A percentile compares a stretch with the other conserved stretches of the same genome.
Evolutionary conservation across 2,329 filamentous ascomycete genomes (phyloP).

Genomic region (Zasmidium cellare): DNA sequence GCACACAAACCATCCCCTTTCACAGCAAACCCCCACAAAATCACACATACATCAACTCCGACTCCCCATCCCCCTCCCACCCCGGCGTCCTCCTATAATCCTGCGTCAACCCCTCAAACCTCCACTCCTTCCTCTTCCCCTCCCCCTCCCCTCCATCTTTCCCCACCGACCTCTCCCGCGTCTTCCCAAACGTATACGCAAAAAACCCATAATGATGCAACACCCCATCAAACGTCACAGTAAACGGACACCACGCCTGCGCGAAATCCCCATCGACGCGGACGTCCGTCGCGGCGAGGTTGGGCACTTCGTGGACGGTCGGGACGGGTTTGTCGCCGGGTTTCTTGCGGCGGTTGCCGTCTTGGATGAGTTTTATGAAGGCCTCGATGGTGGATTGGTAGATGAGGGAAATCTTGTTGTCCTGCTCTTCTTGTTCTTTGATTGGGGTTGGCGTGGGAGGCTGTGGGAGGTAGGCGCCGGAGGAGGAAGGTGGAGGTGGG

Average conservation of each 20-base stretch:
- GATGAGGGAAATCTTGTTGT: slow-evolving; percentile 6
- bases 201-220: slow-evolving; percentile 25
- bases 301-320: slow-evolving; percentile 16
- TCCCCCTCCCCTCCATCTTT: background rate
- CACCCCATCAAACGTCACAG: slow-evolving; percentile 22
- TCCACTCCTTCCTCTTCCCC: slow-evolving; percentile 13
- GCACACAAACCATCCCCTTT: too few species aligned
- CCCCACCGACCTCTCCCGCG: background rate
- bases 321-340: slow-evolving; percentile 12
- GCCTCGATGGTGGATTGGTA: slow-evolving; percentile 16
- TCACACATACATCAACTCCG: background rate
- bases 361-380: slow-evolving; percentile 20
- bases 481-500: slow-evolving; percentile 5
- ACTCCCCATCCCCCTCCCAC: slow-evolving; percentile 10
- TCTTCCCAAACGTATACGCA: slow-evolving; percentile 17
- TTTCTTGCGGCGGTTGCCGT: slow-evolving; percentile 14
- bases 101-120: slow-evolving; percentile 23
- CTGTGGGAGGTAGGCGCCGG: slow-evolving; percentile 3
- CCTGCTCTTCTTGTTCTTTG: background rate
- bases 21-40: too few species aligned
- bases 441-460: background rate
- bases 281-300: slow-evolving; percentile 17
- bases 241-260: slow-evolving; percentile 20
- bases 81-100: slow-evolving; percentile 22
- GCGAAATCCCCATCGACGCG: slow-evolving; percentile 19